These are phyloP conservation scores for Apostasia ramifera DNA, from an alignment of 106 monocot genomes.

Conservation along the genomic window DNA sequence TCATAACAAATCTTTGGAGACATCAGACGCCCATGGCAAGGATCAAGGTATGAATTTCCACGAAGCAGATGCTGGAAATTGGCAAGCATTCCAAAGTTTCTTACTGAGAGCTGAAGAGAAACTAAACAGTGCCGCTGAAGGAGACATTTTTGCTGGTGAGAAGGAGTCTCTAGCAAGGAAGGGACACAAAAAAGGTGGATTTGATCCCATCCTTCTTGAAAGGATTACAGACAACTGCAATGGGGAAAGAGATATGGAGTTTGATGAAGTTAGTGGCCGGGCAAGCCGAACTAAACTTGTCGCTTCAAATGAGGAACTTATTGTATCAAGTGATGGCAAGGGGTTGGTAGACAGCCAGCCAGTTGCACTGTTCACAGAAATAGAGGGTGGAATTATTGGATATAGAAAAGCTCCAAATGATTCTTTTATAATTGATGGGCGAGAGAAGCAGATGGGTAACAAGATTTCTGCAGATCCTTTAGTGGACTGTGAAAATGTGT, in stretches of 20 bases:
- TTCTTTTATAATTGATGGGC: slow-evolving; percentile 60
- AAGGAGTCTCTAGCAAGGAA: slow-evolving; percentile 37
- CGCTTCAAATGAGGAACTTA: slow-evolving; percentile 36
- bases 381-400: slow-evolving; percentile 42
- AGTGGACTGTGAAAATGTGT: slow-evolving; percentile 33
- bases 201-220: slow-evolving; percentile 51
- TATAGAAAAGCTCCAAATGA: slow-evolving; percentile 39
- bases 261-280: slow-evolving; percentile 47
- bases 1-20: slow-evolving; percentile 17
- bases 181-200: slow-evolving; percentile 26
- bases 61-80: slow-evolving; percentile 67
- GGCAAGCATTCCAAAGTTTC: slow-evolving; percentile 88
- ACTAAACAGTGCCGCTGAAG: slow-evolving; percentile 19
- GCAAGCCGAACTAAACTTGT: slow-evolving; percentile 16
- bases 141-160: slow-evolving; percentile 63
- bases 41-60: slow-evolving; percentile 30
- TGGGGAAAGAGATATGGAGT: slow-evolving; percentile 27
- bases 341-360: slow-evolving; percentile 13
- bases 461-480: slow-evolving; percentile 41
- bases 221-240: slow-evolving; percentile 26
- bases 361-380: slow-evolving; percentile 37
- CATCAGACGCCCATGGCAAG: slow-evolving; percentile 20
- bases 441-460: slow-evolving; percentile 27
- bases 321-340: slow-evolving; percentile 34
- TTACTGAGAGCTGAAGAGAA: slow-evolving; percentile 76